Evolutionary conservation across 2,329 filamentous ascomycete genomes (phyloP).

Genomic region (Hypoxylon sp.): DNA sequence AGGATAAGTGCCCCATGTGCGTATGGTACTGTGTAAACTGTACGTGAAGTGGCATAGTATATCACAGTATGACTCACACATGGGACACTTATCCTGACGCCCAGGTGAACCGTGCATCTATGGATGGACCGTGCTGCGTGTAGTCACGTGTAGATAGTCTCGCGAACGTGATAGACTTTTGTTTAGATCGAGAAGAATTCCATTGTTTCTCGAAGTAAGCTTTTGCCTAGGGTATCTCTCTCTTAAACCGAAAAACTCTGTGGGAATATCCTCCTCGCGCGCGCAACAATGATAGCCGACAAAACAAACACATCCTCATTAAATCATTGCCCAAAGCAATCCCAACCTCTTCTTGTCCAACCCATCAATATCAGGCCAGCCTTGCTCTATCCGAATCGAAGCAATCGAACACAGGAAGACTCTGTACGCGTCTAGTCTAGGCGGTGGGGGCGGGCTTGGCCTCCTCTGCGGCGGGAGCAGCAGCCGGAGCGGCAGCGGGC

Average conservation of each 20-base stretch:
- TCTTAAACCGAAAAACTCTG: conserved; percentile 43
- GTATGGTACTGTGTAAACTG: no score
- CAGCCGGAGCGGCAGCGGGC: conserved; percentile 41
- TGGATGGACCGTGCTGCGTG: no score
- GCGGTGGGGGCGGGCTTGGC: conserved; percentile 46
- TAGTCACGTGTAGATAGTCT: conserved; percentile 27
- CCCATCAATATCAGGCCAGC: conserved; percentile 25
- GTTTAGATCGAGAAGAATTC: conserved; percentile 37
- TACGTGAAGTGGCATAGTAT: no score
- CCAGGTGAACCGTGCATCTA: neutral
- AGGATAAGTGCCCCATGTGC: no score
- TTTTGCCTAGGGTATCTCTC: conserved; percentile 46
- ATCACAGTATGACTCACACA: no score
- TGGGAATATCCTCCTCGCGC: conserved; percentile 41
- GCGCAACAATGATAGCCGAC: conserved; percentile 14
- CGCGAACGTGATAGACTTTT: conserved; percentile 18
- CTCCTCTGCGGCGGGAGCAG: conserved; percentile 43
- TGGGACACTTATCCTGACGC: no score
- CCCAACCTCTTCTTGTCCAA: conserved; percentile 33
- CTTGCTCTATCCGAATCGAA: conserved; percentile 31
- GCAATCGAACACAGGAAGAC: conserved; percentile 20
- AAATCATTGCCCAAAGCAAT: conserved; percentile 22
- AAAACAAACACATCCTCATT: conserved; percentile 24
- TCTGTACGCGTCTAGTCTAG: conserved; percentile 34
- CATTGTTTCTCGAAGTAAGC: conserved; percentile 41